Evolutionary conservation across 768 basidiomycete genomes (phyloP).

Genomic region (Boletus sp.): DNA sequence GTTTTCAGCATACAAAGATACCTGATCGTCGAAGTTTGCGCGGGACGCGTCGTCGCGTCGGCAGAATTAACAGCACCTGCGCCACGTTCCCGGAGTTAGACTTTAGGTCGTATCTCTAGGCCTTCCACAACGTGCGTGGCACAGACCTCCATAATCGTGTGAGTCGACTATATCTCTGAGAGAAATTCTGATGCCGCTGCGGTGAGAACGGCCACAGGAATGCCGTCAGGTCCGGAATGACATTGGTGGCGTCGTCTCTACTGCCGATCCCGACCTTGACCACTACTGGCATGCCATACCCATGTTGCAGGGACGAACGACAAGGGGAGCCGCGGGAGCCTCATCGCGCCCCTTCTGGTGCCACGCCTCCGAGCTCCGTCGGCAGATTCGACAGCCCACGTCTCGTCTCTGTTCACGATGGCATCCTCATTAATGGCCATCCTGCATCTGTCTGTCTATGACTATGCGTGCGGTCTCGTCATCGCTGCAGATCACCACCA

Average conservation of each 20-base stretch:
- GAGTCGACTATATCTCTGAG: conserved; percentile 52
- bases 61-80: no score
- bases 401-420: conserved; percentile 74
- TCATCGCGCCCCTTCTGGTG: conserved; percentile 65
- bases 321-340: conserved; percentile 55
- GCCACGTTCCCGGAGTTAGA: no score
- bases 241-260: conserved; percentile 28
- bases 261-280: conserved; percentile 82
- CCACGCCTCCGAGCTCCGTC: conserved; percentile 40
- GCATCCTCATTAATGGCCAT: conserved; percentile 62
- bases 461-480: conserved; percentile 44
- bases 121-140: conserved; percentile 35
- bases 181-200: conserved; percentile 30
- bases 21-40: no score
- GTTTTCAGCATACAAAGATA: no score
- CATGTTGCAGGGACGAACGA: conserved; percentile 8
- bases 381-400: conserved; percentile 95
- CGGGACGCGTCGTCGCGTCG: no score
- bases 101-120: no score
- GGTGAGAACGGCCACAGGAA: conserved; percentile 76
- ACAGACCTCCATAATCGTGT: conserved; percentile 46
- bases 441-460: conserved; percentile 56
- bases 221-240: conserved; percentile 31
- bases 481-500: conserved; percentile 42
- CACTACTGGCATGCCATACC: no score